Evolutionary conservation across 306 rosid species (phyloP).

Genomic region (Medicago truncatula): MtrunA17r5.0-ANR NC_053049.1:42723501-42724000

Average conservation of each 20-base stretch:
- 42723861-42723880: conserved; percentile 43
- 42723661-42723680: conserved; percentile 43
- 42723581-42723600: conserved; percentile 45
- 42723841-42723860: conserved; percentile 40
- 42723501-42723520: conserved; percentile 84
- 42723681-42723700: conserved; percentile 53
- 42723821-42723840: conserved; percentile 51
- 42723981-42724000: neutral
- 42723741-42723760: neutral
- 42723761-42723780: neutral
- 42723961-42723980: neutral
- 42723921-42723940: neutral
- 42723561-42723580: conserved; percentile 59
- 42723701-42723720: conserved; percentile 42
- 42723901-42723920: conserved; percentile 48
- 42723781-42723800: neutral
- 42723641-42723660: conserved; percentile 48
- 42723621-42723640: conserved; percentile 42
- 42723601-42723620: conserved; percentile 33
- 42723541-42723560: conserved; percentile 63
- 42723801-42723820: conserved; percentile 31
- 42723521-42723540: conserved; percentile 77
- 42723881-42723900: conserved; percentile 46
- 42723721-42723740: neutral
- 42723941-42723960: neutral